Percentiles rank a stretch among this genome's conserved stretches.
Evolutionary conservation across 2,329 filamentous ascomycete genomes (phyloP).

Genomic region (Gyromitra esculenta): DNA sequence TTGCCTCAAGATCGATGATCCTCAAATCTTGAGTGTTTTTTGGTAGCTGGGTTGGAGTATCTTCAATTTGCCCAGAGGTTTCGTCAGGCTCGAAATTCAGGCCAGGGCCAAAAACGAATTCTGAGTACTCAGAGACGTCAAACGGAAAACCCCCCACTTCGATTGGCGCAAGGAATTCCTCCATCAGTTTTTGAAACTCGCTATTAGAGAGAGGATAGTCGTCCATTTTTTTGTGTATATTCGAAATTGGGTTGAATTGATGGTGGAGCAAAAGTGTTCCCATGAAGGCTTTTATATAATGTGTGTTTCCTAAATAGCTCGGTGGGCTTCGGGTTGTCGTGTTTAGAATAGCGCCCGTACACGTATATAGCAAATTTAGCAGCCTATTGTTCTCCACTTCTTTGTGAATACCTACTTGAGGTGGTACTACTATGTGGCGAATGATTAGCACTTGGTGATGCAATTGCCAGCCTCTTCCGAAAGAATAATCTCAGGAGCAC

Average conservation of each 20-base stretch:
- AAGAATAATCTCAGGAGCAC: too few relatives aligned
- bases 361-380: background rate
- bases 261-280: background rate
- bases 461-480: too few relatives aligned
- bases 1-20: background rate
- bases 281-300: too few relatives aligned
- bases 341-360: too few relatives aligned
- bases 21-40: background rate
- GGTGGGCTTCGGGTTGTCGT: too few relatives aligned
- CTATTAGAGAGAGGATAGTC: background rate
- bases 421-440: background rate
- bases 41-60: background rate
- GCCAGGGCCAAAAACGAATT: background rate
- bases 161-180: background rate
- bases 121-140: background rate
- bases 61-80: background rate
- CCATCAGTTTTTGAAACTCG: background rate
- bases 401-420: background rate
- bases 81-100: background rate
- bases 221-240: too few relatives aligned
- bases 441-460: too few relatives aligned
- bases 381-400: background rate
- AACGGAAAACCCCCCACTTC: background rate
- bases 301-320: too few relatives aligned
- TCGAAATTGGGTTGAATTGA: background rate